Conservation (phyloP, 1,284 basidiomycete species). For the Heterobasidion irregulare region DNA sequence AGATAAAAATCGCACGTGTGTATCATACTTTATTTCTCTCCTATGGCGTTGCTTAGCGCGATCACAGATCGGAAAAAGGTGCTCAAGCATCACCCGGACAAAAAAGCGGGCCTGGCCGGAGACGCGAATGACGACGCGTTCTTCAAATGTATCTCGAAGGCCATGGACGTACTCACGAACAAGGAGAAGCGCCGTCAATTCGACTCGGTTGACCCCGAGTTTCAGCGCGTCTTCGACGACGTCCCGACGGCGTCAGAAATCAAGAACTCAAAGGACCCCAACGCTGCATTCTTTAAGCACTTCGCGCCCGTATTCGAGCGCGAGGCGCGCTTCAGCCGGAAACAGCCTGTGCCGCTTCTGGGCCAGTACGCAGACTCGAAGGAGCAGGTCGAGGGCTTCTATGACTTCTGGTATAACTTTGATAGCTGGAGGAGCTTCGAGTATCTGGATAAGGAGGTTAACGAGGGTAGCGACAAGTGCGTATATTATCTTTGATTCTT, state of each 20-base stretch:
- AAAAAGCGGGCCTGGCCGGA: constrained; percentile 78
- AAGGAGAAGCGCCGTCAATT: constrained; percentile 89
- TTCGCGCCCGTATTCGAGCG: constrained; percentile 83
- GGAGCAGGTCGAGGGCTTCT: constrained; percentile 86
- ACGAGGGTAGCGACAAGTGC: constrained; percentile 92
- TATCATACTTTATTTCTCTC: neutral
- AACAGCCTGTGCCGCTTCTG: constrained; percentile 80
- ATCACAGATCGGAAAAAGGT: constrained; percentile 91
- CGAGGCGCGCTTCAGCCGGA: constrained; percentile 88
- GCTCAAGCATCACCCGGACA: constrained; percentile 98
- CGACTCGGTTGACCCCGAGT: constrained; percentile 88
- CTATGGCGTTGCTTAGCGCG: constrained; percentile 1
- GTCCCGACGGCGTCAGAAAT: constrained; percentile 63
- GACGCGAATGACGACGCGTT: constrained; percentile 92
- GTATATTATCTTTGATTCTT: constrained; percentile 15
- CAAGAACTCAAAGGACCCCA: constrained; percentile 46
- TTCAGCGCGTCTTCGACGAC: constrained; percentile 70
- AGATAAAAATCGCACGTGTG: constrained; percentile 96
- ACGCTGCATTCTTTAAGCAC: constrained; percentile 52
- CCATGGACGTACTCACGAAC: constrained; percentile 87
- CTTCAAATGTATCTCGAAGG: constrained; percentile 99
- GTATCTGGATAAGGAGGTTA: constrained; percentile 97
- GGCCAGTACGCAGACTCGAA: constrained; percentile 72
- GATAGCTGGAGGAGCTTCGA: constrained; percentile 98
- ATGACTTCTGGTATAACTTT: constrained; percentile 99